phyloP scores from a whole-genome alignment of 2,329 filamentous ascomycete genomes.

The Fusarium dlaminii region DNA sequence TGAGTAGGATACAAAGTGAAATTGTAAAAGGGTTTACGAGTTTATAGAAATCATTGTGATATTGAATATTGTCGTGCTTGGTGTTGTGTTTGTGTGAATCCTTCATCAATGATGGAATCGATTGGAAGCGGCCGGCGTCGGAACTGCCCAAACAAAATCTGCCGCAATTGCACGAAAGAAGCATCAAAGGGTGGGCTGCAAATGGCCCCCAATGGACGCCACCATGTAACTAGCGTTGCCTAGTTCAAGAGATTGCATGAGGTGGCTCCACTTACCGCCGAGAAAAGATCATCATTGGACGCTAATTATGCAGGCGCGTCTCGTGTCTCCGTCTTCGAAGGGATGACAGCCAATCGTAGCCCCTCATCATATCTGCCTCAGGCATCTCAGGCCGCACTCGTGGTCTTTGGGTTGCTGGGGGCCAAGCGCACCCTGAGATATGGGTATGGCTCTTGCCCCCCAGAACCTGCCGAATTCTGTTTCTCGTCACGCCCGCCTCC shows the following conservation, averaged over 20 bases:
- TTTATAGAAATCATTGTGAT: not conserved
- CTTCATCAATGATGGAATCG: conserved; percentile 13
- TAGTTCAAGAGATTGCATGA: conserved; percentile 27
- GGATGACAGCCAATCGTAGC: conserved; percentile 29
- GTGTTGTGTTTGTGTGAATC: conserved; percentile 8
- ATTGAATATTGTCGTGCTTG: not conserved
- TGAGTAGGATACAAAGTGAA: not conserved
- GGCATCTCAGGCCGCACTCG: conserved; percentile 38
- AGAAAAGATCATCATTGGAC: conserved; percentile 26
- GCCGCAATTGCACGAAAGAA: conserved; percentile 17
- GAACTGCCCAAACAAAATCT: conserved; percentile 24
- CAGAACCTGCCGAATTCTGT: conserved; percentile 36
- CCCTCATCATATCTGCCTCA: conserved; percentile 30
- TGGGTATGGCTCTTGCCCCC: conserved; percentile 43
- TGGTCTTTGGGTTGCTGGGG: conserved; percentile 34
- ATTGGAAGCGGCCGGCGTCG: conserved; percentile 20
- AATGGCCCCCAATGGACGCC: conserved; percentile 7
- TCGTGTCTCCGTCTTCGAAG: conserved; percentile 27
- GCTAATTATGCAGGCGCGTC: conserved; percentile 32
- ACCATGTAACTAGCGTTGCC: conserved; percentile 4
- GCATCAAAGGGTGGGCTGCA: conserved; percentile 6
- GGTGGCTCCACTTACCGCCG: conserved; percentile 5
- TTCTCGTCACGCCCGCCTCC: conserved; percentile 41
- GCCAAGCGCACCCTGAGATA: conserved; percentile 34
- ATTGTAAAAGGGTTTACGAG: not conserved